phyloP scores from a whole-genome alignment of 148 eudicot genomes.

The Vaccinium corymbosum region DNA sequence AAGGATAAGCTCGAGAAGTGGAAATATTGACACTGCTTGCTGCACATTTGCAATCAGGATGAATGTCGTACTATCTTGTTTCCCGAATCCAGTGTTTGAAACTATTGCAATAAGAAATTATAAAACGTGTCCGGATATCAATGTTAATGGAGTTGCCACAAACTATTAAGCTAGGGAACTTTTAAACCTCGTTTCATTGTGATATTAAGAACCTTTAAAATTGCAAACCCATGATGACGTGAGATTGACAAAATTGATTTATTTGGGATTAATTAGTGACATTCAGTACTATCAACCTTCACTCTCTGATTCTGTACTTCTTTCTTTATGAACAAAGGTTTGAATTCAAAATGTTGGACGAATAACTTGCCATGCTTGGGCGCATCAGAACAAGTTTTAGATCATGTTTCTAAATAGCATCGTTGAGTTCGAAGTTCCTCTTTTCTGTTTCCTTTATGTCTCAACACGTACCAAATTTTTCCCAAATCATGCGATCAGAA shows the following conservation, averaged over 20 bases:
- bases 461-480: not conserved
- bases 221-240: not conserved
- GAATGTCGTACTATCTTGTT: not conserved
- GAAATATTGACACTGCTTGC: not conserved
- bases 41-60: not conserved
- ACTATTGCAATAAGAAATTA: not conserved
- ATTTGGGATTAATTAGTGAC: not conserved
- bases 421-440: not conserved
- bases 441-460: not conserved
- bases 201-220: conserved; percentile 1
- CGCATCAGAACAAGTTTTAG: not conserved
- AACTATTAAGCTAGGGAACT: not conserved
- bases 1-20: not conserved
- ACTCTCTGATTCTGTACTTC: not conserved
- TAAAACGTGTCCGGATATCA: not conserved
- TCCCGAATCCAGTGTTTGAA: not conserved
- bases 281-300: not conserved
- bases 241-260: not conserved
- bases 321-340: not conserved
- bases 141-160: not conserved
- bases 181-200: not conserved
- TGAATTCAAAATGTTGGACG: not conserved
- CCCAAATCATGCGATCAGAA: not conserved
- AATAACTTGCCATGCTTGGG: not conserved
- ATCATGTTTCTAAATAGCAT: not conserved